Conservation (phyloP, 768 basidiomycete species). For the Agrocybe chaxingu region DNA sequence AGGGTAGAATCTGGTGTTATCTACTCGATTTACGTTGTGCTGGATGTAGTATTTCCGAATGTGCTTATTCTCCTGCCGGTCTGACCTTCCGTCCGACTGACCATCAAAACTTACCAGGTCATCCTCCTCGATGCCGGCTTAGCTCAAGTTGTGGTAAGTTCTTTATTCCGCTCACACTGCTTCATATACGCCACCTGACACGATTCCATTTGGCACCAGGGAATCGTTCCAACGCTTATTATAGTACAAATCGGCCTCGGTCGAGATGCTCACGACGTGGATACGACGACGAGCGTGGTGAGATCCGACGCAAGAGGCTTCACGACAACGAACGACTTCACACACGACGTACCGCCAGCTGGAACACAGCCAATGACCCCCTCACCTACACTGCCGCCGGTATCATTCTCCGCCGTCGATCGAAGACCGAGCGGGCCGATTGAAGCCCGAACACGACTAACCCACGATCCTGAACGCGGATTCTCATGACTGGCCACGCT, state of each 20-base stretch:
- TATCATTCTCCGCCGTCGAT: constrained; percentile 12
- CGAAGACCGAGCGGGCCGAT: constrained; percentile 11
- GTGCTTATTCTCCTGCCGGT: constrained; percentile 7
- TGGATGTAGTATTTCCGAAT: constrained; percentile 20
- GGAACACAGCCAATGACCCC: constrained; percentile 15
- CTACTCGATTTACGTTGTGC: constrained; percentile 25
- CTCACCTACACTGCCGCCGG: constrained; percentile 12
- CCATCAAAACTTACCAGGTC: constrained; percentile 7
- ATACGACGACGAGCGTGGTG: constrained; percentile 19
- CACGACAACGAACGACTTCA: constrained; percentile 14
- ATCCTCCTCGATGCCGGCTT: constrained; percentile 21
- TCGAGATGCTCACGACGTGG: constrained; percentile 17
- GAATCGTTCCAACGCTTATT: constrained; percentile 28
- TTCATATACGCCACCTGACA: not conserved
- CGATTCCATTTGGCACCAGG: constrained; percentile 10
- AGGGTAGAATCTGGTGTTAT: constrained; percentile 30
- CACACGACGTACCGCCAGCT: constrained; percentile 16
- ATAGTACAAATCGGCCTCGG: constrained; percentile 28
- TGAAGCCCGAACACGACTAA: constrained; percentile 7
- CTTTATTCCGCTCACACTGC: constrained; percentile 6
- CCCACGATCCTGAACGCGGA: constrained; percentile 14
- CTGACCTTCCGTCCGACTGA: not conserved
- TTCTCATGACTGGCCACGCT: constrained; percentile 8
- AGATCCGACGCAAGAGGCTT: constrained; percentile 18
- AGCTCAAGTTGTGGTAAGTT: constrained; percentile 24